Evolutionary conservation across 225 moss, liverwort and hornwort species (phyloP), one percentile per base, ranked within the genome.

Genomic region (Marchantia paleacea): DNA sequence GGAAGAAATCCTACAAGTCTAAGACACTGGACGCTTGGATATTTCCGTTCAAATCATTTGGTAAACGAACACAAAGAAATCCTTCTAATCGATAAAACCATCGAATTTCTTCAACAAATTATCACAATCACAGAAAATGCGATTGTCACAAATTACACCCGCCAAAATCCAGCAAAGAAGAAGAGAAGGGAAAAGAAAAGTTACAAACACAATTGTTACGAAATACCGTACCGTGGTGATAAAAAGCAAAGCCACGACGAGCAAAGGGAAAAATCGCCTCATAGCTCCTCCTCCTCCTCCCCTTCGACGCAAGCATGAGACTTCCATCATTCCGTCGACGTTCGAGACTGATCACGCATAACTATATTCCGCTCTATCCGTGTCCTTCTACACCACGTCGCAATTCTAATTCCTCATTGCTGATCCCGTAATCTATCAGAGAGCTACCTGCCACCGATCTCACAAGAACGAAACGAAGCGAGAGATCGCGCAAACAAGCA

Each of bases 341-440:
- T 28, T 54, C 74, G 26, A 25, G 29, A 52, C 55, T 54, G 74
- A 75, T 75, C 74, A 53, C 22, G 74, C 74, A 75, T 75, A 54
- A 29, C 8, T 20, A n/a, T 26, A 25, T 55, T 29, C 51, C 51
- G 0, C 24, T 52, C 14, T n/a, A 11, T 51, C 50, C 51, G 8
- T 0, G 11, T 22, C 50, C 64, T 71, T 8, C 69, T 26, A 14
- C 13, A 39, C 39, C 69, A 69, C 47, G 7, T 16, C 31, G 69
- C 39, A 39, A 39, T 47, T 31, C 49, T 22, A 71, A 6, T 50
- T 1, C 49, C 70, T 71, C 28, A 49, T 6, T 50, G 50, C 18
- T 62, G 50, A 19, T 10, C 16, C 19, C 51, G 24, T 10, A 51
- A 22, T 15, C 8, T 51, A 24, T n/a, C 72, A 72, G 31, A 31